Evolutionary conservation across 495 filamentous ascomycete species (phyloP).

Genomic region (Hypoxylon trugodes): DNA sequence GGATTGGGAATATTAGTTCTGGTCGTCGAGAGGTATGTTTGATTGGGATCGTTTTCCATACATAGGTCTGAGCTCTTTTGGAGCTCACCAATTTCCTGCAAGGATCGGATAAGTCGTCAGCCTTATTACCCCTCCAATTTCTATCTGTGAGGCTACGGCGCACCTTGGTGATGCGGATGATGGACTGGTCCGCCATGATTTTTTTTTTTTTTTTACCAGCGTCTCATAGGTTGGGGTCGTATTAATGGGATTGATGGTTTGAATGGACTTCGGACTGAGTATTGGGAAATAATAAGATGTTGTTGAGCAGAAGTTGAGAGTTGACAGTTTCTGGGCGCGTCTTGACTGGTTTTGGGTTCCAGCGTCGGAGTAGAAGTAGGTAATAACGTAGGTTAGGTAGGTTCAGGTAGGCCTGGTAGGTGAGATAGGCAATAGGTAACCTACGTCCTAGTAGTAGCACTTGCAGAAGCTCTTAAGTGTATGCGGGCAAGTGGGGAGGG

Average conservation of each 20-base stretch:
- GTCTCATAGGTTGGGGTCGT: slow-evolving; percentile 23
- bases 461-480: slow-evolving; percentile 31
- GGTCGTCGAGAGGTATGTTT: slow-evolving; percentile 13
- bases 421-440: too few species aligned
- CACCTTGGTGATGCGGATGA: slow-evolving; percentile 86
- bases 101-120: slow-evolving; percentile 47
- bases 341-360: slow-evolving; percentile 27
- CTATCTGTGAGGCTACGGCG: slow-evolving; percentile 28
- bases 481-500: slow-evolving; percentile 30
- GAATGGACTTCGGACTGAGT: neutral
- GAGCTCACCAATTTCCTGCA: slow-evolving; percentile 82
- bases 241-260: neutral
- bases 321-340: slow-evolving; percentile 19
- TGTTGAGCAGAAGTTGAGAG: neutral
- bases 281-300: neutral
- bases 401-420: too few species aligned
- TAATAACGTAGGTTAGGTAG: too few species aligned
- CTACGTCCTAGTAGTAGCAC: too few species aligned
- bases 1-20: slow-evolving; percentile 13
- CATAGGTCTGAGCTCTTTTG: slow-evolving; percentile 83
- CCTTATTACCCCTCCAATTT: slow-evolving; percentile 44
- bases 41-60: slow-evolving; percentile 52
- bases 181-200: slow-evolving; percentile 81
- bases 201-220: too few species aligned
- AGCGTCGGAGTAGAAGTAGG: slow-evolving; percentile 7